Evolutionary conservation across 805 yeast genomes (phyloP).

Genomic region (Candida berthetii): DNA sequence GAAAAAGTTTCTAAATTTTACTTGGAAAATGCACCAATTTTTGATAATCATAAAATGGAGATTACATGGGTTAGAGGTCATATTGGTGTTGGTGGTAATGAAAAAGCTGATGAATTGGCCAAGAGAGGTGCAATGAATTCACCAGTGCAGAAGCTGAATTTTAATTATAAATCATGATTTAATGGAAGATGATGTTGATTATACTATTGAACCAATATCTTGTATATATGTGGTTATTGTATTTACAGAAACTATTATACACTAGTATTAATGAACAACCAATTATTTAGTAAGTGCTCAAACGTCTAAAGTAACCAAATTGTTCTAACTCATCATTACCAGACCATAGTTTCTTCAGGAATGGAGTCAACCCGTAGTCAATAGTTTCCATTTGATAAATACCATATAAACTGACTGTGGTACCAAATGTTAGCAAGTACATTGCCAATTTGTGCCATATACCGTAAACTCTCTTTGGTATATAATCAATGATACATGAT

Average conservation of each 20-base stretch:
- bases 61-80: slow-evolving; percentile 72
- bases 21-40: slow-evolving; percentile 11
- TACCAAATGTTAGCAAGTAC: slow-evolving; percentile 55
- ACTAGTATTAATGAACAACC: too few species aligned
- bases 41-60: slow-evolving; percentile 29
- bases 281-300: too few species aligned
- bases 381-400: slow-evolving; percentile 61
- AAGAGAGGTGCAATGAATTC: slow-evolving; percentile 42
- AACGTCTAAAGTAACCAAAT: too few species aligned
- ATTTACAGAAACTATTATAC: too few species aligned
- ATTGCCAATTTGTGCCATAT: slow-evolving; percentile 54
- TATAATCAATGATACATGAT: slow-evolving; percentile 73
- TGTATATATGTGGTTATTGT: too few species aligned
- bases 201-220: too few species aligned
- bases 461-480: slow-evolving; percentile 71
- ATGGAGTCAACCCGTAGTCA: slow-evolving; percentile 55
- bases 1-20: slow-evolving; percentile 32
- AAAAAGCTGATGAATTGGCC: slow-evolving; percentile 71
- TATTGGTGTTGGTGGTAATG: slow-evolving; percentile 63
- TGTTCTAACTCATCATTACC: too few species aligned
- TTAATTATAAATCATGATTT: too few species aligned
- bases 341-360: slow-evolving; percentile 31
- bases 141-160: not conserved
- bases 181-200: too few species aligned
- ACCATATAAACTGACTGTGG: slow-evolving; percentile 64